A percentile compares a stretch with the other conserved stretches of the same genome.
Conservation (phyloP, 768 basidiomycete species). For the Lactarius pseudohatsudake region DNA sequence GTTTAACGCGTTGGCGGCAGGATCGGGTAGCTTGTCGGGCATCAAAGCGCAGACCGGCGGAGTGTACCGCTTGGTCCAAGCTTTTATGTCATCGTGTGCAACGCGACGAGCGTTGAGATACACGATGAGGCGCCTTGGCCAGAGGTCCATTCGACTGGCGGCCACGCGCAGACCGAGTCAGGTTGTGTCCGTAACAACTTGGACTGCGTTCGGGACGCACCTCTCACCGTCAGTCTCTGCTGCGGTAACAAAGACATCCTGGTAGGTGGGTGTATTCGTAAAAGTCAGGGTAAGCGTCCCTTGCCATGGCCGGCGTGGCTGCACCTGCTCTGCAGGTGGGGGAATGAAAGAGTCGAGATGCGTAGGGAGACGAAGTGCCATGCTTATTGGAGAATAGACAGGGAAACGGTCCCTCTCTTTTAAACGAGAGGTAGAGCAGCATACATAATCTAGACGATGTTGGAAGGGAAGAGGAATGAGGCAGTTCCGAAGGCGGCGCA, state of each 20-base stretch:
- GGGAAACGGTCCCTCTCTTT: conserved; percentile 17
- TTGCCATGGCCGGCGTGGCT: conserved; percentile 52
- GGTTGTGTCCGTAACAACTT: conserved; percentile 7
- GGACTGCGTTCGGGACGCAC: conserved; percentile 42
- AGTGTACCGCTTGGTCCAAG: conserved; percentile 49
- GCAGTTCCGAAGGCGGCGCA: conserved; percentile 11
- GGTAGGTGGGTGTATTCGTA: conserved; percentile 45
- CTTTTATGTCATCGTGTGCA: conserved; percentile 47
- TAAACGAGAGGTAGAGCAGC: conserved; percentile 5
- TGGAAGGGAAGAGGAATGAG: conserved; percentile 2
- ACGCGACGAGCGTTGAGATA: conserved; percentile 43
- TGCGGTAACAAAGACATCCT: conserved; percentile 58
- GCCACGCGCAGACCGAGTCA: conserved; percentile 21
- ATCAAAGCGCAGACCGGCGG: conserved; percentile 60
- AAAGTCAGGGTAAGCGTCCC: conserved; percentile 54
- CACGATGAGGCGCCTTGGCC: conserved; percentile 51
- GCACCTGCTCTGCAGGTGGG: conserved; percentile 48
- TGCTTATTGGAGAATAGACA: conserved; percentile 29
- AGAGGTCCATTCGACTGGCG: conserved; percentile 50
- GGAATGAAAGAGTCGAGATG: conserved; percentile 60
- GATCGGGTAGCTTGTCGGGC: conserved; percentile 56
- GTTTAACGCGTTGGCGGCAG: conserved; percentile 50
- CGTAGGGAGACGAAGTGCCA: conserved; percentile 65
- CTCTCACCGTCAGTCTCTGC: conserved; percentile 72
- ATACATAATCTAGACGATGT: too few species aligned